Percentiles rank a stretch among this genome's conserved stretches.
Evolutionary conservation across 1,139 yeast genomes (phyloP).

Genomic region (Sugiyamaella grinbergsii): DNA sequence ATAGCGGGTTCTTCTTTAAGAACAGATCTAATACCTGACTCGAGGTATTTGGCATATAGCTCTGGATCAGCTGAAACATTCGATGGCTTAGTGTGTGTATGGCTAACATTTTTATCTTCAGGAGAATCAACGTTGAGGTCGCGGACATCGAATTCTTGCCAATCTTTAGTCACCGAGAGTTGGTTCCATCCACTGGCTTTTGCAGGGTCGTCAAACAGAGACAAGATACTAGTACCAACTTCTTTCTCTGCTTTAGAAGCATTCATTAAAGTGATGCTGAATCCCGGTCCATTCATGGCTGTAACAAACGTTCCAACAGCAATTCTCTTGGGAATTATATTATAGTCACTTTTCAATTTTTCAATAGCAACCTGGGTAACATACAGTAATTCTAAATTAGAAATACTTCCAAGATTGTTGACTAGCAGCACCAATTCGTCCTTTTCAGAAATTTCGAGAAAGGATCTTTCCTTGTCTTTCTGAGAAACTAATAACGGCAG

Average conservation of each 20-base stretch:
- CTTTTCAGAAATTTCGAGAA: slow-evolving; percentile 55
- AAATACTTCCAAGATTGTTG: slow-evolving; percentile 84
- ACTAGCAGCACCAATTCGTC: slow-evolving; percentile 72
- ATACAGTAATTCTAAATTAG: slow-evolving; percentile 71
- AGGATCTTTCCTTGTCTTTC: slow-evolving; percentile 43
- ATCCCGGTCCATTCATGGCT: slow-evolving; percentile 89
- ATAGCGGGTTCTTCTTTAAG: slow-evolving; percentile 70
- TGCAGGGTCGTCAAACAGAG: slow-evolving; percentile 64
- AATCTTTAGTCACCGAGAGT: slow-evolving; percentile 40
- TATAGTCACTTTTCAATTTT: slow-evolving; percentile 49
- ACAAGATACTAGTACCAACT: slow-evolving; percentile 36
- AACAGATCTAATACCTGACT: slow-evolving; percentile 54
- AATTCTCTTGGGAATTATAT: slow-evolving; percentile 64
- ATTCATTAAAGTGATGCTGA: slow-evolving; percentile 75
- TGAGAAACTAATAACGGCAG: slow-evolving; percentile 38
- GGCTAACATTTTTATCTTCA: slow-evolving; percentile 25
- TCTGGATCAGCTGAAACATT: slow-evolving; percentile 48
- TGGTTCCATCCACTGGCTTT: slow-evolving; percentile 82
- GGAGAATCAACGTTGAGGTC: slow-evolving; percentile 44
- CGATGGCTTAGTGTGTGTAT: slow-evolving; percentile 26
- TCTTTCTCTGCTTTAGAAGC: slow-evolving; percentile 49
- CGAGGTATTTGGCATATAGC: slow-evolving; percentile 46
- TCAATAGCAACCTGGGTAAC: slow-evolving; percentile 56
- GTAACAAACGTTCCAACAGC: slow-evolving; percentile 78
- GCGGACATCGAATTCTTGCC: slow-evolving; percentile 44